Conservation (phyloP, 2,329 filamentous ascomycete species). For the Phoma herbarum region DNA sequence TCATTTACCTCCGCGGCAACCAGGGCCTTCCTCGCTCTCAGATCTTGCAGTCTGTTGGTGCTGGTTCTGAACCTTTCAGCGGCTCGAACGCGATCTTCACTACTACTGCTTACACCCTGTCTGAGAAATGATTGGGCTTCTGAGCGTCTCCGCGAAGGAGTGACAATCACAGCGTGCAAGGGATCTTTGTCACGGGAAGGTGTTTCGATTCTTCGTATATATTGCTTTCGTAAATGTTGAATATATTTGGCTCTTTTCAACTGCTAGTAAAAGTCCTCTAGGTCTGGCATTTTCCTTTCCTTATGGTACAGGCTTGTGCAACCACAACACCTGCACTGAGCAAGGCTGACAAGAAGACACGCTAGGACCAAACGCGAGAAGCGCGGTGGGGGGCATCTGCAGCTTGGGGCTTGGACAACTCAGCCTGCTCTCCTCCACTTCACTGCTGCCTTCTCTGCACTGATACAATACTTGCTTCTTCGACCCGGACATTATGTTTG, state of each 20-base stretch:
- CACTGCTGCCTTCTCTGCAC: no score
- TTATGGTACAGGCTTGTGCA: no score
- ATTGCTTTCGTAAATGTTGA: neutral
- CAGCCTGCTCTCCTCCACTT: no score
- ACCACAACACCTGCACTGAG: no score
- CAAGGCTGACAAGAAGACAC: no score
- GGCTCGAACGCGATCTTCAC: constrained; percentile 59
- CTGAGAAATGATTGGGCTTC: constrained; percentile 25
- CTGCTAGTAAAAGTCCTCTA: no score
- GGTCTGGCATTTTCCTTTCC: no score
- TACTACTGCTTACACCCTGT: constrained; percentile 51
- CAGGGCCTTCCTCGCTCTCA: constrained; percentile 60
- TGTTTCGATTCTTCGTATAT: constrained; percentile 11
- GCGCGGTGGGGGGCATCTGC: neutral
- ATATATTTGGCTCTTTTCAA: neutral
- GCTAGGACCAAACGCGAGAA: neutral
- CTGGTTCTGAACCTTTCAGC: constrained; percentile 66
- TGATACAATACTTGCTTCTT: no score
- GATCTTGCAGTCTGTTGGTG: constrained; percentile 63
- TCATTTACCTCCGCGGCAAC: constrained; percentile 62
- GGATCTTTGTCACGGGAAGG: neutral
- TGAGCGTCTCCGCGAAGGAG: neutral
- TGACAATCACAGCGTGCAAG: no score
- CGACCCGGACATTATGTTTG: no score
- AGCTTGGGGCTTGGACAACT: no score